Evolutionary conservation across 305 asterid species (phyloP).

Genomic region (Ilex paraguariensis): DNA sequence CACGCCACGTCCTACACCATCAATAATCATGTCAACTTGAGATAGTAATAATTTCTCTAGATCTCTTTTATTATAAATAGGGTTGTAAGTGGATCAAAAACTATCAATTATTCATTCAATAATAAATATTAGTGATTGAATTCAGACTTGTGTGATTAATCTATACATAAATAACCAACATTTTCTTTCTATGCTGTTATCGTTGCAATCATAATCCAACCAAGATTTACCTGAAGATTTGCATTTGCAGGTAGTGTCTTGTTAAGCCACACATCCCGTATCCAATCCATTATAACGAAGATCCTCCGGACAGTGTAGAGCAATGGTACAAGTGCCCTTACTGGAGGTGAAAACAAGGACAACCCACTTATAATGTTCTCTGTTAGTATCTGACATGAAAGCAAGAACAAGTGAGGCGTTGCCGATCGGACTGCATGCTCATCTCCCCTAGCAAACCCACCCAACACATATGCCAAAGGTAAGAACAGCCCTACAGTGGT

Average conservation of each 20-base stretch:
- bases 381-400: conserved; percentile 82
- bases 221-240: conserved; percentile 32
- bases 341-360: conserved; percentile 75
- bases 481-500: conserved; percentile 66
- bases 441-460: conserved; percentile 92
- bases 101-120: too few species aligned
- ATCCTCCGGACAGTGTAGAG: conserved; percentile 71
- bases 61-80: too few species aligned
- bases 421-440: conserved; percentile 81
- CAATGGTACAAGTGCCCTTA: conserved; percentile 74
- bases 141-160: too few species aligned
- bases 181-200: too few species aligned
- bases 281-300: conserved; percentile 65
- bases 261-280: conserved; percentile 66
- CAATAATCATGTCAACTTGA: background rate
- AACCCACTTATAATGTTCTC: conserved; percentile 69
- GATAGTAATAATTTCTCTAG: too few species aligned
- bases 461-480: conserved; percentile 85
- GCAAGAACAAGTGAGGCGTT: conserved; percentile 71
- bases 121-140: too few species aligned
- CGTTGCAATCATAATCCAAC: background rate
- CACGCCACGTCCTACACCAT: conserved; percentile 48
- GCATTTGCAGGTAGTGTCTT: conserved; percentile 63
- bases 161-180: too few species aligned
- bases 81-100: too few species aligned